Percentiles rank a stretch among this genome's conserved stretches.
Conservation (phyloP, 2,329 filamentous ascomycete species). For the Colletotrichum godetiae region DNA sequence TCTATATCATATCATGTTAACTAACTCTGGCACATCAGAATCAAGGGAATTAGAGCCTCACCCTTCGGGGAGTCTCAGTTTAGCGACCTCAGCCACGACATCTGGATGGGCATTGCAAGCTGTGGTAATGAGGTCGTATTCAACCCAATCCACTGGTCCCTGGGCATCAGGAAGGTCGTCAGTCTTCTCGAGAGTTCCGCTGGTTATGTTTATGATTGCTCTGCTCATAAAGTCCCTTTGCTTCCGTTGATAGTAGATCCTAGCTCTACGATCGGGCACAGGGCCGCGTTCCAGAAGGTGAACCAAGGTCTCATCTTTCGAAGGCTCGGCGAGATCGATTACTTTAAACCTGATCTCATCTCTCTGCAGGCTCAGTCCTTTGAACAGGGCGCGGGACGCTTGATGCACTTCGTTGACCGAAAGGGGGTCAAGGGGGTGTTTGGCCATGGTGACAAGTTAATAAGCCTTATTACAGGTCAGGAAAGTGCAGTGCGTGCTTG, state of each 20-base stretch:
- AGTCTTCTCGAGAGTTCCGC: not conserved
- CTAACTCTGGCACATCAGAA: not conserved
- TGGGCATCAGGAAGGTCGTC: not conserved
- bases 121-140: not conserved
- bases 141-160: not conserved
- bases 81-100: not conserved
- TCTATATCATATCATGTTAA: not conserved
- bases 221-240: not conserved
- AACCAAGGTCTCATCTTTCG: not conserved
- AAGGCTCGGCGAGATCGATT: not conserved
- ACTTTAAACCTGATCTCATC: not conserved
- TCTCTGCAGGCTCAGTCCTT: not conserved
- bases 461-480: not conserved
- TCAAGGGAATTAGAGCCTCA: not conserved
- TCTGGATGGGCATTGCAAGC: not conserved
- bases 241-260: not conserved
- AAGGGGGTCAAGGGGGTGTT: not conserved
- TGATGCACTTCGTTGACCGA: not conserved
- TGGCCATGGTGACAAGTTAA: not conserved
- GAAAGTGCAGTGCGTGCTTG: not conserved
- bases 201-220: not conserved
- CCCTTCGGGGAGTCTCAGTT: not conserved
- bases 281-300: not conserved
- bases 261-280: not conserved
- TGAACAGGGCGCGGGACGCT: not conserved